Evolutionary conservation across 2,329 filamentous ascomycete genomes (phyloP), one percentile per base, ranked within the genome.

Genomic region (Penicillium oxalicum): DNA sequence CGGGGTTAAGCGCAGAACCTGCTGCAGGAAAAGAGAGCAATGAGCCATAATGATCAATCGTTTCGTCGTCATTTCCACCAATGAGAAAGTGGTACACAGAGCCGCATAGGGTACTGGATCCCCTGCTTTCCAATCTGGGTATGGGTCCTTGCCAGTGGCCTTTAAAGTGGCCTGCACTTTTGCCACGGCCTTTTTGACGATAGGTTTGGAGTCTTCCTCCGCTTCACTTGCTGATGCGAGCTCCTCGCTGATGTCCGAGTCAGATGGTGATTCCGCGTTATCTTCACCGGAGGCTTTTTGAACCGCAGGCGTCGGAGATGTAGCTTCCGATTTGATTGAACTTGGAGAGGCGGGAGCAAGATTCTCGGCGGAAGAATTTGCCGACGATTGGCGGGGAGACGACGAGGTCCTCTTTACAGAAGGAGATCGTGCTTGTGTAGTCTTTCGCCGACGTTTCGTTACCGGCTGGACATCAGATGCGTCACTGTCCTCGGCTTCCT

Each of bases 51-150:
- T 98, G 52, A 90, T 77, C 38, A 98, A 72, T 47, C 93, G 82
- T 67, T 97, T 97, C 5, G 88, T 89, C 0, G 91, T 98, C 77
- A 95, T 84, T 71, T 98, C 93, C 45, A 97, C 84, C 32, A 95
- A 81, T 1, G 91, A 96, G 61, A 97, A 97, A 0, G 93, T 97
- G 9, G 83, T 89, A 70, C 93, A 97, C 6, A 98, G 78, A 9
- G 93, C 93, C 26, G 90, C 91, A 62, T 97, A 98, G 0, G 93
- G 93, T 1, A 96, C 91, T 9, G 91, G 88, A 41, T 87, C 80
- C 40, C 91, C 91, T 40, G 86, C 74, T 66, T 89, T 87, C 93
- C 93, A 98, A 69, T 98, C 91, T 0, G 91, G 91, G 69, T 91
- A 97, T n/a, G 87, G 83, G 61, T 95, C 87, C 56, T 89, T 86